Conservation (phyloP, 2,329 filamentous ascomycete genomes). For the Trichoderma sp. region DNA sequence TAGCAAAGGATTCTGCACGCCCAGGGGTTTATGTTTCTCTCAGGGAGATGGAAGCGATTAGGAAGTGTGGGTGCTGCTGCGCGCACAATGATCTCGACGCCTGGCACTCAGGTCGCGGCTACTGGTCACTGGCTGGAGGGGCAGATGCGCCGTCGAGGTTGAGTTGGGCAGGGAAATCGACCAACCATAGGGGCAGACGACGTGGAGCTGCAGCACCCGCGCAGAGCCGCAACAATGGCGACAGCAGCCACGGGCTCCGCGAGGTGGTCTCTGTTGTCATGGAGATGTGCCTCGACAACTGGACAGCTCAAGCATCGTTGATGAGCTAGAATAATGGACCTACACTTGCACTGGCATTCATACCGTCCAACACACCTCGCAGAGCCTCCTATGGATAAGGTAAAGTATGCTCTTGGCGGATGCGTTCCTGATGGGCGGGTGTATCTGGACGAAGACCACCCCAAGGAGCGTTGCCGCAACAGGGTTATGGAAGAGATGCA, state of each 20-base stretch:
- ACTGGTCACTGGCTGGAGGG: background rate
- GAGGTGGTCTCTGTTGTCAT: background rate
- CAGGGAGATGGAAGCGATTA: background rate
- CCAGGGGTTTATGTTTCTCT: background rate
- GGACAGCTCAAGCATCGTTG: background rate
- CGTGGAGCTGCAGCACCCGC: slow-evolving; percentile 7
- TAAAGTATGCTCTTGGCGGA: no score
- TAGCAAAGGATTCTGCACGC: background rate
- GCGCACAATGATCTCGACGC: background rate
- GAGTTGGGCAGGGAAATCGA: slow-evolving; percentile 1
- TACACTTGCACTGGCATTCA: background rate
- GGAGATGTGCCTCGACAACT: background rate
- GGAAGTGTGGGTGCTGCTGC: background rate
- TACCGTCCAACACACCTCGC: slow-evolving; percentile 2
- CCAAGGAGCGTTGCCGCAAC: background rate
- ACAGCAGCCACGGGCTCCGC: background rate
- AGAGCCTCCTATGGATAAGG: slow-evolving; percentile 13
- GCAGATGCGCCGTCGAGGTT: background rate
- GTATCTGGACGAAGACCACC: background rate
- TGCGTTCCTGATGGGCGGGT: background rate
- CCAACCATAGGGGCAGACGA: background rate
- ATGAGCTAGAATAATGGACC: slow-evolving; percentile 2
- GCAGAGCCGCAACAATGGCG: slow-evolving; percentile 16
- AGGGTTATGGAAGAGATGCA: background rate
- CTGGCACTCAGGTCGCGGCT: background rate